These are phyloP conservation scores for Aspergillus jensenii DNA, from an alignment of 2,329 filamentous ascomycete species.

Conservation along the genomic window DNA sequence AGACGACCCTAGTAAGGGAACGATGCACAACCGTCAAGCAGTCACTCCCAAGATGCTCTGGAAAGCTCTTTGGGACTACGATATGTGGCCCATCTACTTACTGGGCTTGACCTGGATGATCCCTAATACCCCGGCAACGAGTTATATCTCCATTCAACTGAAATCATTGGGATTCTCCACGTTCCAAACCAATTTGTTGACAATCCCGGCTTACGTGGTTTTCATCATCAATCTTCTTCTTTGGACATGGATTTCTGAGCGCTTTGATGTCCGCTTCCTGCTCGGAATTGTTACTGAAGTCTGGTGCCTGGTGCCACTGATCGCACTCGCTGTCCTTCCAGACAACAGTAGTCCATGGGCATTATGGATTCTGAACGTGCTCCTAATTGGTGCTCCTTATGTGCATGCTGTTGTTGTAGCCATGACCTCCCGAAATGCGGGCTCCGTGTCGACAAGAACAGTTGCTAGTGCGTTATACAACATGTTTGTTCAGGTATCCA, in stretches of 20 bases:
- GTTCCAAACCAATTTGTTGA: constrained; percentile 63
- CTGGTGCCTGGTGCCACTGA: constrained; percentile 54
- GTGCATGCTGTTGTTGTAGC: constrained; percentile 57
- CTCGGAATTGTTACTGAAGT: constrained; percentile 54
- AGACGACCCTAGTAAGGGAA: constrained; percentile 58
- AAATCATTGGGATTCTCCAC: constrained; percentile 58
- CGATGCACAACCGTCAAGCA: constrained; percentile 61
- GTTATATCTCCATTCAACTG: constrained; percentile 43
- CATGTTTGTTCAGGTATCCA: constrained; percentile 46
- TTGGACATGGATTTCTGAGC: constrained; percentile 56
- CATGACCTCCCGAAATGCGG: constrained; percentile 45
- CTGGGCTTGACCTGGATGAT: constrained; percentile 48
- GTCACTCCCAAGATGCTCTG: constrained; percentile 50
- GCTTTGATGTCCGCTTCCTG: constrained; percentile 56
- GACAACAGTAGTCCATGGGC: constrained; percentile 51
- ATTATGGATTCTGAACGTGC: constrained; percentile 51
- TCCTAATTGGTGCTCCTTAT: constrained; percentile 59
- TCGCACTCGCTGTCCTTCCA: constrained; percentile 53
- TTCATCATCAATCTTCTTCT: constrained; percentile 59
- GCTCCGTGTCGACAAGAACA: constrained; percentile 43
- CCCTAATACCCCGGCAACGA: constrained; percentile 35
- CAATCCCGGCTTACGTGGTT: constrained; percentile 58
- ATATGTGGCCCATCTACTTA: constrained; percentile 59
- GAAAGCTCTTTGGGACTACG: constrained; percentile 53
- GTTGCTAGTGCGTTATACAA: constrained; percentile 49